Conservation (phyloP, 2,329 filamentous ascomycete species). For the Ophiostoma piceae region DNA sequence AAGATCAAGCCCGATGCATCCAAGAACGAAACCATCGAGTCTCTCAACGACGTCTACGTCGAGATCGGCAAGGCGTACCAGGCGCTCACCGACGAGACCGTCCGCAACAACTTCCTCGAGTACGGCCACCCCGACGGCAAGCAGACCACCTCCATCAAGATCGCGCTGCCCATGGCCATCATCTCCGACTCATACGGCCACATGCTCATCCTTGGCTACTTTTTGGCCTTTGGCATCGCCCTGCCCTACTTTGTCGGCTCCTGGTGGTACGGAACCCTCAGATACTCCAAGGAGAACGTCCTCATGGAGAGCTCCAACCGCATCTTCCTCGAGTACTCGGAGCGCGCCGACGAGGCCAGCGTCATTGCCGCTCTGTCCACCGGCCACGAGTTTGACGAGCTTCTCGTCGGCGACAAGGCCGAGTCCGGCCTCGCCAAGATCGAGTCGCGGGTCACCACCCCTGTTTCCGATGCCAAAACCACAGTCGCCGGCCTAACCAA, state of each 20-base stretch:
- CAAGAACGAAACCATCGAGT: constrained; percentile 85
- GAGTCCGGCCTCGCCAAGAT: constrained; percentile 77
- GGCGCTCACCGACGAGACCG: constrained; percentile 91
- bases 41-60: constrained; percentile 81
- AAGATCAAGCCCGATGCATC: constrained; percentile 76
- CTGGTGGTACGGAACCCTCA: constrained; percentile 98
- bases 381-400: constrained; percentile 76
- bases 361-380: constrained; percentile 76
- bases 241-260: constrained; percentile 89
- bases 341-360: constrained; percentile 72
- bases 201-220: constrained; percentile 88
- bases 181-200: constrained; percentile 91
- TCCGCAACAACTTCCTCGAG: constrained; percentile 93
- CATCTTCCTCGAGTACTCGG: constrained; percentile 88
- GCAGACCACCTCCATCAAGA: constrained; percentile 96
- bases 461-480: constrained; percentile 28
- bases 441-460: constrained; percentile 70
- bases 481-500: constrained; percentile 50
- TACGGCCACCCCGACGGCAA: constrained; percentile 97
- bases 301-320: constrained; percentile 90
- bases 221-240: constrained; percentile 77
- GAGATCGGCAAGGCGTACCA: constrained; percentile 98
- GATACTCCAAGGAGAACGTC: constrained; percentile 87
- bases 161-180: constrained; percentile 88
- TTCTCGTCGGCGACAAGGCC: constrained; percentile 70